Percentiles rank a stretch among this genome's conserved stretches.
These are phyloP conservation scores for Boletus vermiculosoides DNA, from an alignment of 768 basidiomycete species.

Conservation along the genomic window DNA sequence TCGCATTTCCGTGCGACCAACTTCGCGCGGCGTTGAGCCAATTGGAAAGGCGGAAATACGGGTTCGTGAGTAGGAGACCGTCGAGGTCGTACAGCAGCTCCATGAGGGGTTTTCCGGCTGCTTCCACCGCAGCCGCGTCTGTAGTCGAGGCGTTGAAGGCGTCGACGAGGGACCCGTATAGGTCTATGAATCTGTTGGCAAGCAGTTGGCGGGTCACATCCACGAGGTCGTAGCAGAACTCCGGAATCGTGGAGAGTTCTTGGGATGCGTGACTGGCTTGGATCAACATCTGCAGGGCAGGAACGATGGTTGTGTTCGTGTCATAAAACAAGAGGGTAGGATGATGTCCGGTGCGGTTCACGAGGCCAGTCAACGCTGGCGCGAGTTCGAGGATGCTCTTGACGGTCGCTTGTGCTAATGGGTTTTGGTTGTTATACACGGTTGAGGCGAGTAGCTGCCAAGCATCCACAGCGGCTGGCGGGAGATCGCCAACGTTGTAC, in stretches of 20 bases:
- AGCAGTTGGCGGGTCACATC: conserved; percentile 41
- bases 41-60: conserved; percentile 33
- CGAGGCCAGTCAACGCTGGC: conserved; percentile 35
- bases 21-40: conserved; percentile 37
- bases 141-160: conserved; percentile 27
- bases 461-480: conserved; percentile 28
- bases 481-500: conserved; percentile 30
- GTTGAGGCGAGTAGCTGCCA: conserved; percentile 38
- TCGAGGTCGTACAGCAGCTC: conserved; percentile 36
- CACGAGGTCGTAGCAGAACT: conserved; percentile 41
- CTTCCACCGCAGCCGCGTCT: conserved; percentile 19
- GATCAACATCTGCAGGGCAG: conserved; percentile 71
- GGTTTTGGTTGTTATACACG: conserved; percentile 39
- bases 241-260: conserved; percentile 25
- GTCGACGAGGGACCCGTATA: conserved; percentile 32
- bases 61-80: conserved; percentile 31
- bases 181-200: conserved; percentile 37
- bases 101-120: conserved; percentile 30
- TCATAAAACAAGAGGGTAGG: conserved; percentile 38
- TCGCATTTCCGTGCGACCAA: conserved; percentile 30
- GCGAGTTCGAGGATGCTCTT: conserved; percentile 40
- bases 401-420: conserved; percentile 32
- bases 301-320: conserved; percentile 59
- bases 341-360: conserved; percentile 33
- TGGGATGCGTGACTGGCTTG: conserved; percentile 25